These are phyloP conservation scores for Ganoderma meredithae DNA, from an alignment of 1,284 basidiomycete species.

Conservation along the genomic window DNA sequence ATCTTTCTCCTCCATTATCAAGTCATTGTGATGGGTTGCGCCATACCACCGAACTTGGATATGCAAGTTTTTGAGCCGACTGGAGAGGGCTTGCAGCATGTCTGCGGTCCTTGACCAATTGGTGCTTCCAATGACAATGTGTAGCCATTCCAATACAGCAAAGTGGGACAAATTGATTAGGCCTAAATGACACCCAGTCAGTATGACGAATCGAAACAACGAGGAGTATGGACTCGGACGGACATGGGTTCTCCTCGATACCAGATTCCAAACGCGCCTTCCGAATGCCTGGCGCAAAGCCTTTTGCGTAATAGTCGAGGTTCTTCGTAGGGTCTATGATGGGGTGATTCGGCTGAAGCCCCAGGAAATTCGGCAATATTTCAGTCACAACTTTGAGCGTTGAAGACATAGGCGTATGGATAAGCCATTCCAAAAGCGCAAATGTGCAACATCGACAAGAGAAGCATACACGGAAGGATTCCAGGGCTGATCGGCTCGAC, in stretches of 20 bases:
- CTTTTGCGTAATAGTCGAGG: not conserved
- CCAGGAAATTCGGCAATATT: not conserved
- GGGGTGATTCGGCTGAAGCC: not conserved
- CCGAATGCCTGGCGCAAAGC: not conserved
- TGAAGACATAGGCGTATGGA: not conserved
- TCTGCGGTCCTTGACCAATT: not conserved
- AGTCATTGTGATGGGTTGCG: not conserved
- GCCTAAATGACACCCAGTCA: not conserved
- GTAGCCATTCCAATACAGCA: not conserved
- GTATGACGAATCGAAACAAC: not conserved
- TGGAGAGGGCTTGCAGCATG: not conserved
- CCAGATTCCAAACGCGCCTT: not conserved
- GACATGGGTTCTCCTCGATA: not conserved
- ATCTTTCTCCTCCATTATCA: not conserved
- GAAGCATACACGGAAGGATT: not conserved
- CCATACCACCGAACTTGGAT: not conserved
- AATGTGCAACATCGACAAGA: not conserved
- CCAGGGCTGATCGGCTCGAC: not conserved
- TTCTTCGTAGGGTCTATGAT: not conserved
- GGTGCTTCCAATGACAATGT: not conserved
- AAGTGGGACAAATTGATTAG: not conserved
- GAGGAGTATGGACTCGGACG: not conserved
- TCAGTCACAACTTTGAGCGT: not conserved
- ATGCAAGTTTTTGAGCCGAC: not conserved
- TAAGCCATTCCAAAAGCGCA: not conserved